A percentile compares a stretch with the other conserved stretches of the same genome.
Conservation (phyloP, 2,329 filamentous ascomycete genomes). For the Pseudomassariella vexata region DNA sequence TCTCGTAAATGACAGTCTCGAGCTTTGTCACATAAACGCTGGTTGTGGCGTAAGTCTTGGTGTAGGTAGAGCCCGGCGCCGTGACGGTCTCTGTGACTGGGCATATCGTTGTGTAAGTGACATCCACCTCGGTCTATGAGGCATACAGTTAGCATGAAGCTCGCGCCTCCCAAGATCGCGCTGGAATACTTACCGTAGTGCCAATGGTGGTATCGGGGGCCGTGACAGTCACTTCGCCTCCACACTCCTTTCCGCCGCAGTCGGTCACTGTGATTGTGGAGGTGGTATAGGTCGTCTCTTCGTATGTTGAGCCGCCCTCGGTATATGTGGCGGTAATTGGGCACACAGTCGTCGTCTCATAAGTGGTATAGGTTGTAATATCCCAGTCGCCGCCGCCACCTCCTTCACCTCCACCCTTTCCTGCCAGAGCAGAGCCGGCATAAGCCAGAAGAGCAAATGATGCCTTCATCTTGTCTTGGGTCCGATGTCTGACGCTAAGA, state of each 20-base stretch:
- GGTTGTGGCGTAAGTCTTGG: conserved; percentile 36
- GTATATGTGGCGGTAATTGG: conserved; percentile 34
- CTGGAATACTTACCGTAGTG: no score
- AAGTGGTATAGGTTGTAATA: conserved; percentile 23
- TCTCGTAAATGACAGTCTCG: conserved; percentile 26
- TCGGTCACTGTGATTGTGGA: conserved; percentile 37
- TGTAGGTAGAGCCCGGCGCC: conserved; percentile 28
- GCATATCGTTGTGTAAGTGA: conserved; percentile 33
- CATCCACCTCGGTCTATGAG: conserved; percentile 25
- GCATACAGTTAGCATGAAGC: conserved; percentile 8
- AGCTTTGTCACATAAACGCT: conserved; percentile 28
- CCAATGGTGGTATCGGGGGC: conserved; percentile 28
- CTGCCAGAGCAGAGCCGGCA: conserved; percentile 18
- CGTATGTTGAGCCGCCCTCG: conserved; percentile 34
- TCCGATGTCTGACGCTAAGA: conserved; percentile 4
- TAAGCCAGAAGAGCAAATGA: conserved; percentile 18
- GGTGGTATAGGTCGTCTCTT: conserved; percentile 34
- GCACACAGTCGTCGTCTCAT: conserved; percentile 38
- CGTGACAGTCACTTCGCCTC: conserved; percentile 26
- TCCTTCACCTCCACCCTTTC: conserved; percentile 3
- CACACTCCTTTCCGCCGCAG: conserved; percentile 29
- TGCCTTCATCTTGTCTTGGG: conserved; percentile 20
- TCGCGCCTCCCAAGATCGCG: conserved; percentile 19
- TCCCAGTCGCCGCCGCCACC: neutral
- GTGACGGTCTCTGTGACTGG: conserved; percentile 29